Evolutionary conservation across 2,329 filamentous ascomycete genomes (phyloP), one percentile per base, ranked within the genome.

Genomic region (Pseudogymnoascus sp.): DNA sequence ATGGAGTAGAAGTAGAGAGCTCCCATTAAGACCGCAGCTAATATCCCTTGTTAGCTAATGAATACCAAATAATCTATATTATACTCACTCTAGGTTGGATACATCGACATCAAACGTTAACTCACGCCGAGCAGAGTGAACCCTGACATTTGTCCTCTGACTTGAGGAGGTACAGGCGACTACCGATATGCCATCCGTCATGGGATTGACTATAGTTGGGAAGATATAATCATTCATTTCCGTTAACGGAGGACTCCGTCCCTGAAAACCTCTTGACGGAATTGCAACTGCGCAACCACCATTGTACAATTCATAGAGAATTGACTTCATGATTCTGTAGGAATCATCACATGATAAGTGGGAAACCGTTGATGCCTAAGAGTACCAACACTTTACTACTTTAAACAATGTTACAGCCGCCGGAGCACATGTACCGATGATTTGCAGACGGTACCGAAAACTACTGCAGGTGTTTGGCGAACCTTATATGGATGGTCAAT

Each of bases 41-140:
- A 31, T 31, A 3, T 7, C 65, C 82, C 82, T 16, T 89, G 77
- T 68, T 82, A 81, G 47, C 86, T 88, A 50, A 88, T 82, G 6
- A 7, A 40, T 40, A 2, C 6, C n/a, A 3, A 19, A 10, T 8
- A 2, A 40, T 16, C 2, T 6, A 16, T 10, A 19, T 16, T 19
- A 40, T 40, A 40, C 38, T 40, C n/a, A 40, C 38, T 40, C 38
- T n/a, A 88, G 8, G 8, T 31, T 31, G 8, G 29, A 31, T 31
- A 31, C 29, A 31, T 31, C 29, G 29, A 31, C 29, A 31, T 31
- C 6, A 10, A 31, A 31, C 6, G 29, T 31, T 6, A 31, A 31
- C 29, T 31, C 29, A 31, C 8, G 29, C 29, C 29, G 29, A 31
- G 29, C 7, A 31, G 29, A 31, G 29, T 31, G 29, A 31, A 31